Base-by-base conservation (phyloP, 2,329 filamentous ascomycete genomes). In the Aspergillaceae sp. region DNA sequence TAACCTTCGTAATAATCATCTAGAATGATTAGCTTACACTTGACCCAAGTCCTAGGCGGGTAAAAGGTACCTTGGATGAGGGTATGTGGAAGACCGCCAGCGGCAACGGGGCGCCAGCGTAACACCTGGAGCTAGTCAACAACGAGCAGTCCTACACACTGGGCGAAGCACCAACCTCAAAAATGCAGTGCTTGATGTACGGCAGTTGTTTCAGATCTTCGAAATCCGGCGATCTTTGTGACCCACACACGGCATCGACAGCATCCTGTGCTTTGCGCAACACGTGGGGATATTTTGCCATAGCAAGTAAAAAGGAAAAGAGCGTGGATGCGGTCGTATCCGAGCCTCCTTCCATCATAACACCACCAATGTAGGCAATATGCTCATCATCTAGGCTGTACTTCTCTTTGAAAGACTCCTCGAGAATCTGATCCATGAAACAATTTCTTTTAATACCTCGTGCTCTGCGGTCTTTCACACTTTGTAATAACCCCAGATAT, bases 171-270 rank as follows among this genome's bases (percentile, higher is more conserved):
- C 19, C 19, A 19, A 19, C 19, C 19, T 19, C 19, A 19, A 19
- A 19, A 19, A 19, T 19, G 19, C 19, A 19, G 19, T 19, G 19
- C 19, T 19, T 19, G 19, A 19, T 55, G 51, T 81, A 82, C 0
- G 77, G 76, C 6, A 82, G 56, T 3, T 64, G 59, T 0, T 65
- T 59, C 26, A 68, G 65, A 52, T 81, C 77, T 30, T 72, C 67
- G 57, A 71, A 74, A 11, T 56, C 60, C 0, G 77, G 77, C 6
- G 71, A 65, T 2, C 77, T 67, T 7, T 65, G 46, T 0, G 61
- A 52, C 2, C 77, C 77, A 2, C 81, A 64, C 1, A 78, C 69
- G 2, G 64, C 58, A 52, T 78, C 75, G 5, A 80, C 49, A 56
- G 67, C 76, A 19, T 67, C 67, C 48, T 75, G 72, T 0, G 73